Evolutionary conservation across 805 yeast genomes (phyloP).

Genomic region (Saccharomycopsis vini): DNA sequence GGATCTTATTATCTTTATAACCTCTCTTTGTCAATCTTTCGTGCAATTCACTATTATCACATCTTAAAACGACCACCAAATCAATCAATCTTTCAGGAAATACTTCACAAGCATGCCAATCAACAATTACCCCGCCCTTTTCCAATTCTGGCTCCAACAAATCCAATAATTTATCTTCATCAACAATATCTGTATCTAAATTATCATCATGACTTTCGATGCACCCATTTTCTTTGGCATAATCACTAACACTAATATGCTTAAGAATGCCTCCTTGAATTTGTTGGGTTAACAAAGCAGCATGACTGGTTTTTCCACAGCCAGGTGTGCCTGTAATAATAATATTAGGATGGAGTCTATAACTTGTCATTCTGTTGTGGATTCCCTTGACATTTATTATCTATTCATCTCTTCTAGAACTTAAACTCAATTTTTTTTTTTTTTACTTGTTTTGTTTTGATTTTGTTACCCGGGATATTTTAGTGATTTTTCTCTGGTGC

Average conservation of each 20-base stretch:
- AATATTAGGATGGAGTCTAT: conserved; percentile 50
- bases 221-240: conserved; percentile 70
- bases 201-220: conserved; percentile 80
- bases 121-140: conserved; percentile 82
- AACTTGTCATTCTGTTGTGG: neutral
- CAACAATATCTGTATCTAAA: conserved; percentile 80
- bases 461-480: too few species aligned
- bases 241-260: conserved; percentile 64
- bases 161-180: conserved; percentile 84
- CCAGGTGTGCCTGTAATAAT: conserved; percentile 93
- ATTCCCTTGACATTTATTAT: too few species aligned
- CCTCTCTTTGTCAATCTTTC: conserved; percentile 72
- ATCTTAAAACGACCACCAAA: conserved; percentile 78
- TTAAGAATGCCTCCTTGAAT: conserved; percentile 32
- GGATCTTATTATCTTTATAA: conserved; percentile 72
- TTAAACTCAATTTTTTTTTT: too few species aligned
- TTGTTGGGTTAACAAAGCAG: conserved; percentile 46
- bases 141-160: conserved; percentile 68
- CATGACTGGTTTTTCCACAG: conserved; percentile 59
- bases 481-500: too few species aligned
- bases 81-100: conserved; percentile 92
- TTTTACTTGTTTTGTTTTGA: too few species aligned
- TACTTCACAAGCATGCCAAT: conserved; percentile 96
- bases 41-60: conserved; percentile 61
- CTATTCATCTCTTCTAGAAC: too few species aligned